phyloP scores from a whole-genome alignment of 2,329 filamentous ascomycete genomes.

The Ceratocystis eucalypticola region DNA sequence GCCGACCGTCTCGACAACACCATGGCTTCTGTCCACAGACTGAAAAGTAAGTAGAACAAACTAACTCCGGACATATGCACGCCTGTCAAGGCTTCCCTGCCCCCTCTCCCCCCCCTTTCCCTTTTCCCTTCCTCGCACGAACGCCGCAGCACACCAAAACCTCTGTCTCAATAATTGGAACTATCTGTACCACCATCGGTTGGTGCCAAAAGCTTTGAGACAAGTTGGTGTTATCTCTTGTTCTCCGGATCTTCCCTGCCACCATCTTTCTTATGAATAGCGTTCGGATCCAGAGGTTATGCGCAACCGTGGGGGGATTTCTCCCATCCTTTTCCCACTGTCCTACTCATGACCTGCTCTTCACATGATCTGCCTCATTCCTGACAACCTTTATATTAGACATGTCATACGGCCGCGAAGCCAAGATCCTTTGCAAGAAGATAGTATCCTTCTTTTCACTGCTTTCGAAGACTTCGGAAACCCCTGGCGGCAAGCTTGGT shows the following conservation, averaged over 20 bases:
- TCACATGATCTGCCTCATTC: constrained; percentile 16
- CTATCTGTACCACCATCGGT: background rate
- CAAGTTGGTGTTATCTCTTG: background rate
- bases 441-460: constrained; percentile 96
- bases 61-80: background rate
- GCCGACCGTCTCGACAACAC: constrained; percentile 72
- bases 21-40: constrained; percentile 33
- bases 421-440: constrained; percentile 99
- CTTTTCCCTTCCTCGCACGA: background rate
- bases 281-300: background rate
- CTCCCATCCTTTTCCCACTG: background rate
- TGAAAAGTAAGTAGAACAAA: constrained; percentile 49
- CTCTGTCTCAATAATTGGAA: background rate
- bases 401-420: constrained; percentile 82
- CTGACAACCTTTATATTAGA: constrained; percentile 35
- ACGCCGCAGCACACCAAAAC: background rate
- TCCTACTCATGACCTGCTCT: background rate
- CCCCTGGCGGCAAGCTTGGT: constrained; percentile 75
- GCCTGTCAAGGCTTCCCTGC: background rate
- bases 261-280: background rate
- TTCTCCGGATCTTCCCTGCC: constrained; percentile 8
- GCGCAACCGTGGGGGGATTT: background rate
- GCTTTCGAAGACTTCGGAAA: constrained; percentile 87
- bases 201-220: background rate
- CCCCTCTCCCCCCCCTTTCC: background rate